phyloP scores from a whole-genome alignment of 2,329 filamentous ascomycete genomes.

The Aspergillus amoenus region DNA sequence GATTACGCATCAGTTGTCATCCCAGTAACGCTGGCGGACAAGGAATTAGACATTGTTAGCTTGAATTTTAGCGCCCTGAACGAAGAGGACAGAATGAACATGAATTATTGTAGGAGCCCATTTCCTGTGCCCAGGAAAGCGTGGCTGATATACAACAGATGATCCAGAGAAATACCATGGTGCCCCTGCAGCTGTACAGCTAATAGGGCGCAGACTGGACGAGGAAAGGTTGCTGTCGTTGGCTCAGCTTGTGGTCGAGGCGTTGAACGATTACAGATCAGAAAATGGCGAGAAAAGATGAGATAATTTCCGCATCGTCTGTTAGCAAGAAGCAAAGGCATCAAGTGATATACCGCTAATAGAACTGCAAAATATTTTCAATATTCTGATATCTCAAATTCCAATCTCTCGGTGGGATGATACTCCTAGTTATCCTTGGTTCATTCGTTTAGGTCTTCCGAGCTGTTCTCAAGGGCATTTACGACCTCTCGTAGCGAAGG shows the following conservation, averaged over 20 bases:
- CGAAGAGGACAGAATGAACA: slow-evolving; percentile 2
- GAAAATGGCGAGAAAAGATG: neutral
- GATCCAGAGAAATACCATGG: slow-evolving; percentile 8
- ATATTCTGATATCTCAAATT: neutral
- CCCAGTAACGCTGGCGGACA: slow-evolving; percentile 7
- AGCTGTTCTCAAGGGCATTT: neutral
- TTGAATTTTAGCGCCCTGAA: neutral
- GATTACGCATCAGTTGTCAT: slow-evolving; percentile 8
- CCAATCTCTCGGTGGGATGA: neutral
- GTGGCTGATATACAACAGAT: slow-evolving; percentile 1
- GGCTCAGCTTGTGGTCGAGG: slow-evolving; percentile 8
- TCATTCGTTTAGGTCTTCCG: neutral
- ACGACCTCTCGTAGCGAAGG: slow-evolving; percentile 2
- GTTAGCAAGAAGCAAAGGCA: neutral
- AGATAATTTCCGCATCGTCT: neutral
- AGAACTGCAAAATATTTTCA: neutral
- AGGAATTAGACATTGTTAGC: slow-evolving; percentile 5
- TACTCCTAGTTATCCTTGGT: neutral
- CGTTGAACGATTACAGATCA: slow-evolving; percentile 7
- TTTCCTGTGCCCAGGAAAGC: neutral
- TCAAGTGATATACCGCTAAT: neutral
- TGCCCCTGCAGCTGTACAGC: slow-evolving; percentile 8
- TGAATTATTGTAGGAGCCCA: neutral
- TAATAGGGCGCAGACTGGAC: slow-evolving; percentile 8
- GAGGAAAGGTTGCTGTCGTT: slow-evolving; percentile 10